These are phyloP conservation scores for Panicum hallii DNA, from an alignment of 202 grass and related monocot species.

Conservation along the genomic window DNA sequence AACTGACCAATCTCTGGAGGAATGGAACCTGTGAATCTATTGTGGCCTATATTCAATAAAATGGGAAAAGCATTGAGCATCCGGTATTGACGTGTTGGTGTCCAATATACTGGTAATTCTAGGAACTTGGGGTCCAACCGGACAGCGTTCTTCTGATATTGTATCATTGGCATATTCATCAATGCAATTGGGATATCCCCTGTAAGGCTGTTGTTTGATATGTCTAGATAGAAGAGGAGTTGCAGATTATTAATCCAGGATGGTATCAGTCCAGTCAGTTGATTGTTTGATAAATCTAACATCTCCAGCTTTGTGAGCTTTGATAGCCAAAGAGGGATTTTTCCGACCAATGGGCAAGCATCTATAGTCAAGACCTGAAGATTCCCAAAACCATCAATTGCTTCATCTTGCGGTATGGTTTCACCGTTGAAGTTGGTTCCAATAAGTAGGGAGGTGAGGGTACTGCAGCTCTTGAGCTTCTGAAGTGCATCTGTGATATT, in stretches of 20 bases:
- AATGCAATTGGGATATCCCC: constrained; percentile 66
- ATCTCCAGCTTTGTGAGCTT: constrained; percentile 66
- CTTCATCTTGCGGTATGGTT: constrained; percentile 49
- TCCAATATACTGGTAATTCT: constrained; percentile 69
- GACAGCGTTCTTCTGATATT: constrained; percentile 49
- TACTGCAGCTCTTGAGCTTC: constrained; percentile 65
- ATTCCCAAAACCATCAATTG: constrained; percentile 73
- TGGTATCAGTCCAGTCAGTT: constrained; percentile 72
- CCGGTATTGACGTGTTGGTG: constrained; percentile 63
- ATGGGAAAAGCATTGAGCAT: constrained; percentile 69
- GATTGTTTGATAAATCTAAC: constrained; percentile 74
- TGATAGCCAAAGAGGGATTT: constrained; percentile 76
- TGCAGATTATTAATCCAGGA: constrained; percentile 62
- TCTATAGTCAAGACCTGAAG: constrained; percentile 60
- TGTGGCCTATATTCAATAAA: constrained; percentile 51
- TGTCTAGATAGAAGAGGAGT: constrained; percentile 78
- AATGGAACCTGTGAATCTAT: constrained; percentile 65
- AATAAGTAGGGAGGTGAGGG: constrained; percentile 60
- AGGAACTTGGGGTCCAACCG: constrained; percentile 54
- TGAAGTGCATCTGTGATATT: constrained; percentile 70
- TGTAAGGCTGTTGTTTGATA: constrained; percentile 68
- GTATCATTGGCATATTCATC: constrained; percentile 57
- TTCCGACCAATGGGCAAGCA: constrained; percentile 52
- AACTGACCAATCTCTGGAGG: constrained; percentile 60
- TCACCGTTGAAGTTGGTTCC: constrained; percentile 61